A percentile compares a stretch with the other conserved stretches of the same genome.
Conservation (phyloP, 2,329 filamentous ascomycete genomes). For the Aspergillus transmontanensis region DNA sequence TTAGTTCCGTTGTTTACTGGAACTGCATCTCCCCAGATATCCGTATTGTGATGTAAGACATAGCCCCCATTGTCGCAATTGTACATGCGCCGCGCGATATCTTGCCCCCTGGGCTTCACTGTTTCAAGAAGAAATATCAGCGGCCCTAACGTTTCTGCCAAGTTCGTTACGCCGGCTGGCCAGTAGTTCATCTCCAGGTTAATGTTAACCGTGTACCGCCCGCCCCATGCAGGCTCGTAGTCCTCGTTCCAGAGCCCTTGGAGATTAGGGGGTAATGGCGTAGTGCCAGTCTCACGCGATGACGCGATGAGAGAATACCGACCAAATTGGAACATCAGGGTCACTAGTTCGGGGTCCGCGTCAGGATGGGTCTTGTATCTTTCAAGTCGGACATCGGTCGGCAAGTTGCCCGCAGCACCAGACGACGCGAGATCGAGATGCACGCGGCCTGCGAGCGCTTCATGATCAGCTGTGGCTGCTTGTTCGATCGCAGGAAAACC, state of each 20-base stretch:
- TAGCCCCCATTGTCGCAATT: slow-evolving; percentile 53
- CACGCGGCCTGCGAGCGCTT: slow-evolving; percentile 2
- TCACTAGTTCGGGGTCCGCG: slow-evolving; percentile 41
- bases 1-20: slow-evolving; percentile 48
- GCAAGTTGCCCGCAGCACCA: background rate
- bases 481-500: background rate
- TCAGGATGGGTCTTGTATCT: slow-evolving; percentile 8
- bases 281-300: slow-evolving; percentile 38
- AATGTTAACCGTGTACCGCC: slow-evolving; percentile 61
- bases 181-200: slow-evolving; percentile 66
- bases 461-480: slow-evolving; percentile 8
- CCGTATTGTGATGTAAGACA: slow-evolving; percentile 59
- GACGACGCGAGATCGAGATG: slow-evolving; percentile 7
- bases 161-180: slow-evolving; percentile 55
- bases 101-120: slow-evolving; percentile 42
- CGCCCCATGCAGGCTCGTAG: slow-evolving; percentile 52
- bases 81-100: slow-evolving; percentile 57
- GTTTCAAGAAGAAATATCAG: slow-evolving; percentile 46
- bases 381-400: slow-evolving; percentile 7
- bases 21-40: slow-evolving; percentile 59
- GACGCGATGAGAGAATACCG: slow-evolving; percentile 57
- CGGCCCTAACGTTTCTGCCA: slow-evolving; percentile 44
- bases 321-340: slow-evolving; percentile 54
- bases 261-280: slow-evolving; percentile 57
- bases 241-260: slow-evolving; percentile 59